Evolutionary conservation across 108 stramenopile genomes (phyloP).

Genomic region (Conticribra weissflogii): DNA sequence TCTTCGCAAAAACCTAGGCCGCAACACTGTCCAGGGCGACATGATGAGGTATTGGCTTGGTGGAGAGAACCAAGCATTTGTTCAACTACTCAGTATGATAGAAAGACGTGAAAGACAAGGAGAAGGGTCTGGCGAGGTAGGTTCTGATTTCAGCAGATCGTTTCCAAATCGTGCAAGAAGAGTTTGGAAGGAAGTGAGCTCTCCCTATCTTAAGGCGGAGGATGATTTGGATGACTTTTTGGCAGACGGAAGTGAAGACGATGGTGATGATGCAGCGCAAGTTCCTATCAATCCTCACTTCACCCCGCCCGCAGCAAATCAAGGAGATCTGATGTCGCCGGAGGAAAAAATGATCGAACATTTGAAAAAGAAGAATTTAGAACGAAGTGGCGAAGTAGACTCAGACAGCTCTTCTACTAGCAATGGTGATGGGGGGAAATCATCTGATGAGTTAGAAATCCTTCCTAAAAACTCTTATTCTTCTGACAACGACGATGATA

Average conservation of each 20-base stretch:
- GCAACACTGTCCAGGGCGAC: slow-evolving; percentile 55
- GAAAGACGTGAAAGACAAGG: slow-evolving; percentile 27
- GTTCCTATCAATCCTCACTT: slow-evolving; percentile 30
- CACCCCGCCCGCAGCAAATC: slow-evolving; percentile 10
- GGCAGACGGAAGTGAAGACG: slow-evolving; percentile 54
- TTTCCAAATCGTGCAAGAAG: slow-evolving; percentile 48
- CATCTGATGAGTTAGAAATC: slow-evolving; percentile 22
- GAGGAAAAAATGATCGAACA: slow-evolving; percentile 26
- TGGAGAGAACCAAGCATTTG: slow-evolving; percentile 71
- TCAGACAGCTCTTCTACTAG: slow-evolving; percentile 1
- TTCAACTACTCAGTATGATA: slow-evolving; percentile 60
- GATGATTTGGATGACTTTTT: slow-evolving; percentile 69
- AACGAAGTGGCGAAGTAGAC: neutral
- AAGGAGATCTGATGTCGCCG: slow-evolving; percentile 14
- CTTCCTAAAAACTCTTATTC: slow-evolving; percentile 12
- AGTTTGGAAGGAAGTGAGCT: slow-evolving; percentile 59
- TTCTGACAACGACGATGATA: neutral
- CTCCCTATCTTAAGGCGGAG: slow-evolving; percentile 52
- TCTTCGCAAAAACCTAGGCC: slow-evolving; percentile 38
- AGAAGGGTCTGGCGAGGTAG: slow-evolving; percentile 40
- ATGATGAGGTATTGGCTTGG: slow-evolving; percentile 75
- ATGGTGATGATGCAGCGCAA: slow-evolving; percentile 27
- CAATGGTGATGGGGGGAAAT: slow-evolving; percentile 1
- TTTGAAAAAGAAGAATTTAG: slow-evolving; percentile 19
- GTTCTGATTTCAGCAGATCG: slow-evolving; percentile 52